Base-by-base conservation (phyloP, 2,329 filamentous ascomycete species). In the Ploettnerulaceae sp. region DNA sequence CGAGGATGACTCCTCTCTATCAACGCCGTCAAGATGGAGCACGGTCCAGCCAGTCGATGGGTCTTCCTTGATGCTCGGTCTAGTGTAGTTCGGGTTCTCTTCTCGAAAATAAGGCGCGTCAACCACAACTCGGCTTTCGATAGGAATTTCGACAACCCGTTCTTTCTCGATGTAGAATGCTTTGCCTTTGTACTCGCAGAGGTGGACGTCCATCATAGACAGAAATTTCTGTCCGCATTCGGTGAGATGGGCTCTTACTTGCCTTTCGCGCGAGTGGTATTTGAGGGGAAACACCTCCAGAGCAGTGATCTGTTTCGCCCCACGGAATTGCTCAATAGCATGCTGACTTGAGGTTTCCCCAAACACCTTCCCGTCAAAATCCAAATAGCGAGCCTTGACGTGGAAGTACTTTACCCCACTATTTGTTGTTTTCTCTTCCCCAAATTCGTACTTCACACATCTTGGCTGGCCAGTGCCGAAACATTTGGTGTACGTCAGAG, bases 131-230 rank as follows among this genome's bases (percentile, higher is more conserved):
- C 53, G 51, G 43, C 57, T 55, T 28, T 59, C 37, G 38, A 64
- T 41, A 41, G 36, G 48, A 21, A 52, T 46, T 41, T 48, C 39
- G 15, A 60, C 24, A 32, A 46, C 38, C 12, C 49, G 41, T 18
- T 48, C 54, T 46, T 63, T 59, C 9, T 61, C 49, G 36, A 64
- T 61, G 41, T 62, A 56, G 48, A 67, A 68, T 31, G 57, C 60
- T 29, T 45, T 61, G 31, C 64, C 61, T 48, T 59, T 55, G 52
- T 56, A 68, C 37, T 66, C 49, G 42, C 40, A 51, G 53, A 61
- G 51, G 34, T 64, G 50, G 15, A 50, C 53, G 42, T 56, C 53
- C 11, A 53, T 61, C 14, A 66, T 45, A 32, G 51, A 45, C 5
- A 54, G 5, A 36, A 67, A 66, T 25, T 60, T 63, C 31, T 49